Base-by-base conservation (phyloP, 306 rosid genomes). In the Elaeagnus macrophylla region DNA sequence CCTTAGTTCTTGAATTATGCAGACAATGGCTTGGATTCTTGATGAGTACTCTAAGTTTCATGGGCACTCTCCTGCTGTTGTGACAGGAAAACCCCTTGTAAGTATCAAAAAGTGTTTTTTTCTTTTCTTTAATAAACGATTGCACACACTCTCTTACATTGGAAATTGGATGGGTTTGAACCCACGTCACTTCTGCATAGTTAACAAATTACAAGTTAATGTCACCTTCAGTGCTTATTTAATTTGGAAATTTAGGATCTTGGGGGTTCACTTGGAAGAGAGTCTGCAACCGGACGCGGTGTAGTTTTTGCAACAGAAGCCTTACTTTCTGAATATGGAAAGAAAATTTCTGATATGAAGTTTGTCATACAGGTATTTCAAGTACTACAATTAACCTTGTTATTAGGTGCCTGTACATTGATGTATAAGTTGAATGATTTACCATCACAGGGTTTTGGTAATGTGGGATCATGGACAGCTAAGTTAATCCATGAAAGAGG, bases 21-120 rank as follows among this genome's bases (percentile, higher is more conserved):
- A 85, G 94, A 85, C 94, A 54, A 81, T 79, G 94, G 94, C 94
- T n/a, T 85, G 94, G 94, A 81, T 81, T 72, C 74, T 85, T 14
- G 86, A 85, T 47, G 94, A 85, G 76, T 85, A 85, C 70, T 81
- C 94, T 7, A 85, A 85, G 74, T 85, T 79, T 77, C 89, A 81
- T 42, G 89, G 94, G 9, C 79, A 81, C 66, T 82, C 94, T 15
- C 89, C 89, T 6, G 86, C 89, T 10, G 86, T 85, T 51, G 86
- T 79, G 64, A 85, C 94, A 0, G 94, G 86, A 54, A 85, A 85
- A 68, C 94, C 94, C 7, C 67, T 85, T 52, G 86, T 81, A 72
- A 61, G 86, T 40, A 48, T 39, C 32, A 12, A 38, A 17, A 45
- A 45, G 4, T 2, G 32, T 25, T 25, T 25, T 25, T 25, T 20